phyloP scores from a whole-genome alignment of 352 stramenopile genomes.

The Phytopythium montanum region DNA sequence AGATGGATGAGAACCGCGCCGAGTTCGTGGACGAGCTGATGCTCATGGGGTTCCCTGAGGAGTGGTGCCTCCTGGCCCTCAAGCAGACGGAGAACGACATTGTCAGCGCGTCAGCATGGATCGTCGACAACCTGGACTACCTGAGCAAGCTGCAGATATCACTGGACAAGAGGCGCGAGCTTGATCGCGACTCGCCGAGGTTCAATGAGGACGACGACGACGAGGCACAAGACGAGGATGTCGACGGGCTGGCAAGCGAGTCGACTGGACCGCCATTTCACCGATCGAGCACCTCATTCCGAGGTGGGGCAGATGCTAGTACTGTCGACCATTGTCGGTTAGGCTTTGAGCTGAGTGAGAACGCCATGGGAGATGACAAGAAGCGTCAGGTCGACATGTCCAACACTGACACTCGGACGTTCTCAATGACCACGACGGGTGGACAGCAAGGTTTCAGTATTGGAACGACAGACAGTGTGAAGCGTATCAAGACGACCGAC shows the following conservation, averaged over 20 bases:
- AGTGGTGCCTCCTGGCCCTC: slow-evolving; percentile 89
- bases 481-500: background rate
- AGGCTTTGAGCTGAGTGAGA: background rate
- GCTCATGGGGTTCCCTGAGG: slow-evolving; percentile 91
- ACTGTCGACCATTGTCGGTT: background rate
- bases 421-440: background rate
- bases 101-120: slow-evolving; percentile 88
- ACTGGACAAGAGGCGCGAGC: slow-evolving; percentile 65
- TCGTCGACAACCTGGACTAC: slow-evolving; percentile 93
- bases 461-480: background rate
- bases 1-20: slow-evolving; percentile 50
- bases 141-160: slow-evolving; percentile 76
- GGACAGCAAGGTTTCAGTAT: background rate
- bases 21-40: slow-evolving; percentile 91
- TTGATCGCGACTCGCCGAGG: slow-evolving; percentile 24
- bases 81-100: slow-evolving; percentile 92
- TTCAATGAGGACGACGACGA: slow-evolving; percentile 75
- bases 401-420: background rate
- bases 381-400: background rate
- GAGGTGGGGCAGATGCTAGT: background rate
- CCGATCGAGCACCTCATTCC: background rate
- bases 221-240: background rate
- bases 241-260: background rate
- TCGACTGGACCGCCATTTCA: background rate
- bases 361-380: background rate